These are phyloP conservation scores for Tagetes patula DNA, from an alignment of 129 eudicot species.

Conservation along the genomic window DNA sequence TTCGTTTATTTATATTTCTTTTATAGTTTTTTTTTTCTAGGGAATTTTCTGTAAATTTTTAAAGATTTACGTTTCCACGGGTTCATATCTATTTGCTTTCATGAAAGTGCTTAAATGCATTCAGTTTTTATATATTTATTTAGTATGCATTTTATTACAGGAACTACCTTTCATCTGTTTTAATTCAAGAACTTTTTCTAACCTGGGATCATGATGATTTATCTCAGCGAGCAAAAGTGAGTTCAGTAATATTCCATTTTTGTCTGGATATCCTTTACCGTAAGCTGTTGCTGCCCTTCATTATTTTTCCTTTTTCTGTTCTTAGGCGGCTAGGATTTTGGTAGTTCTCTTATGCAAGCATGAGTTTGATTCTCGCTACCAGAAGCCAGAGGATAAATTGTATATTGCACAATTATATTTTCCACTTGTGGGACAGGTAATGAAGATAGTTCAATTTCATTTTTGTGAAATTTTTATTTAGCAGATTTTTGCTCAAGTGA, in stretches of 20 bases:
- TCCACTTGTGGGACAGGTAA: slow-evolving; percentile 96
- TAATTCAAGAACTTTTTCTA: slow-evolving; percentile 93
- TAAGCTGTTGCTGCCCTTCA: slow-evolving; percentile 7
- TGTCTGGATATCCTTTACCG: slow-evolving; percentile 5
- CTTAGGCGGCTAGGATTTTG: slow-evolving; percentile 90
- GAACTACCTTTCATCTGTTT: slow-evolving; percentile 93
- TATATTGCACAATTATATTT: slow-evolving; percentile 94
- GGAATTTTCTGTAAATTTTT: neutral
- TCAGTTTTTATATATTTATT: neutral
- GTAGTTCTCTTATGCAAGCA: slow-evolving; percentile 97
- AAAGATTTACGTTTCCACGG: neutral
- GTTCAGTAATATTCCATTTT: slow-evolving; percentile 24
- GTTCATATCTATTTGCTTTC: slow-evolving; percentile 18
- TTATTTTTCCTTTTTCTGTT: slow-evolving; percentile 29
- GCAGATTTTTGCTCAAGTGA: slow-evolving; percentile 11
- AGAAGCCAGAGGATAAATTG: slow-evolving; percentile 93
- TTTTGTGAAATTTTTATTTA: neutral
- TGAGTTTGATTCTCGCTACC: slow-evolving; percentile 94
- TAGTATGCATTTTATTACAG: slow-evolving; percentile 41
- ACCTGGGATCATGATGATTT: slow-evolving; percentile 98
- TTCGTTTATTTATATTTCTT: neutral
- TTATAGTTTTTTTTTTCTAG: neutral
- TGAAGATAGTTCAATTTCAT: slow-evolving; percentile 2
- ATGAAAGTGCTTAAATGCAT: slow-evolving; percentile 7
- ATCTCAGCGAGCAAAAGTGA: slow-evolving; percentile 86